Conservation (phyloP, 192 early-diverging fungal genomes). For the Lobosporangium transversale region DNA sequence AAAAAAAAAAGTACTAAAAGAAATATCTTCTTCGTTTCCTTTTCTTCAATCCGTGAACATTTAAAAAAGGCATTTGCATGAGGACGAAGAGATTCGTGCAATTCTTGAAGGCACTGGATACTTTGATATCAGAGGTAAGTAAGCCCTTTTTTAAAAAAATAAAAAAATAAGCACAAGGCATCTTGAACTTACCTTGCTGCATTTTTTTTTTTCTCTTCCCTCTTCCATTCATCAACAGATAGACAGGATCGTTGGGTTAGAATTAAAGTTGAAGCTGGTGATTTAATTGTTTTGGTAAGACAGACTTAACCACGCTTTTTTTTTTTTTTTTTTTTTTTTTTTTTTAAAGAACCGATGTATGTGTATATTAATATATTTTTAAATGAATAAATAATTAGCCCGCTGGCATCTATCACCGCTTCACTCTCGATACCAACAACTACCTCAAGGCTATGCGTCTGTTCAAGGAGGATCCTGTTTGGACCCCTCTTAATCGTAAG, state of each 20-base stretch:
- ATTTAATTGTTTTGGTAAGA: conserved; percentile 85
- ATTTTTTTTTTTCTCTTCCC: no score
- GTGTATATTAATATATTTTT: neutral
- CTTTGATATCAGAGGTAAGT: conserved; percentile 81
- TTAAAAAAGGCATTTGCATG: conserved; percentile 91
- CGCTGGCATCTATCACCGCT: conserved; percentile 96
- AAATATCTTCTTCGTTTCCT: conserved; percentile 8
- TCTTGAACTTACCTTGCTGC: neutral
- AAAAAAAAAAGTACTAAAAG: neutral
- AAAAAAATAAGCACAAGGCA: neutral
- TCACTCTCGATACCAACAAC: conserved; percentile 88
- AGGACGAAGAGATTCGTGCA: conserved; percentile 97
- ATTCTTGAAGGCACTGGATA: conserved; percentile 92
- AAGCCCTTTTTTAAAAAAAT: conserved; percentile 2
- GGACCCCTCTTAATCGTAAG: conserved; percentile 82
- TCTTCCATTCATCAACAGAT: no score
- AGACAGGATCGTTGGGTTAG: conserved; percentile 85
- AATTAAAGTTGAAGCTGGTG: conserved; percentile 75
- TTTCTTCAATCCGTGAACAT: conserved; percentile 3
- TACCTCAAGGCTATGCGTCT: conserved; percentile 89
- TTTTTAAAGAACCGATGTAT: no score
- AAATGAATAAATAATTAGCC: conserved; percentile 60
- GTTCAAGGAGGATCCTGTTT: conserved; percentile 85
- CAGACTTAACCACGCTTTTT: neutral
- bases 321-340: conserved; percentile 6